Percentiles rank a stretch among this genome's conserved stretches.
phyloP scores from a whole-genome alignment of 331 rosid genomes.

The Acacia concinna region DNA sequence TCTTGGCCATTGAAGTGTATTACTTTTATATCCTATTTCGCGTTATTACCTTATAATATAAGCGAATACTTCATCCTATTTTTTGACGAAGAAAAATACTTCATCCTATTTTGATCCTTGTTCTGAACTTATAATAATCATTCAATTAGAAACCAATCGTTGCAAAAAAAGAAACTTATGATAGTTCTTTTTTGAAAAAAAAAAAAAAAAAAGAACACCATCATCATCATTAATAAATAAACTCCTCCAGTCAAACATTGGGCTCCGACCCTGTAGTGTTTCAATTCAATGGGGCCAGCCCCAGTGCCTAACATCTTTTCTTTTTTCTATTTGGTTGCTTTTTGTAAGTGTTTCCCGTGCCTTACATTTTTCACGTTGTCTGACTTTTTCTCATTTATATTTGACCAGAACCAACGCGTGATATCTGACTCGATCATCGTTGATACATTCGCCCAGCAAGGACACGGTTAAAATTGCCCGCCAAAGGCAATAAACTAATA shows the following conservation, averaged over 20 bases:
- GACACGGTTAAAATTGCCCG: no score
- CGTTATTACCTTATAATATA: no score
- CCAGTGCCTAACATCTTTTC: background rate
- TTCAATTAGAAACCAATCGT: background rate
- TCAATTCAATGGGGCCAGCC: background rate
- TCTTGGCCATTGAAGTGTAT: no score
- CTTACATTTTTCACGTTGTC: background rate
- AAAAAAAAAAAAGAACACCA: no score
- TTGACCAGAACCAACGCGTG: background rate
- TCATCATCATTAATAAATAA: no score
- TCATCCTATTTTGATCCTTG: background rate
- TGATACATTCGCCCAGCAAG: no score
- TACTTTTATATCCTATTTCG: no score
- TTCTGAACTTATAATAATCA: background rate
- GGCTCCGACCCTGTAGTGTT: background rate
- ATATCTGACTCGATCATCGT: background rate
- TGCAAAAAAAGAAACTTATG: no score
- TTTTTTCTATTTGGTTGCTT: background rate
- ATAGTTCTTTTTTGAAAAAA: no score
- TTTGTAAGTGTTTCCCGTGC: background rate
- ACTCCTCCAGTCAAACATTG: background rate
- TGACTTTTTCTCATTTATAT: background rate
- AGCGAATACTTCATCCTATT: background rate
- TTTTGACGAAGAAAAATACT: no score
- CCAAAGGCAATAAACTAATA: no score